Evolutionary conservation across 1,139 yeast species (phyloP).

Genomic region (Geotrichum restrictum): DNA sequence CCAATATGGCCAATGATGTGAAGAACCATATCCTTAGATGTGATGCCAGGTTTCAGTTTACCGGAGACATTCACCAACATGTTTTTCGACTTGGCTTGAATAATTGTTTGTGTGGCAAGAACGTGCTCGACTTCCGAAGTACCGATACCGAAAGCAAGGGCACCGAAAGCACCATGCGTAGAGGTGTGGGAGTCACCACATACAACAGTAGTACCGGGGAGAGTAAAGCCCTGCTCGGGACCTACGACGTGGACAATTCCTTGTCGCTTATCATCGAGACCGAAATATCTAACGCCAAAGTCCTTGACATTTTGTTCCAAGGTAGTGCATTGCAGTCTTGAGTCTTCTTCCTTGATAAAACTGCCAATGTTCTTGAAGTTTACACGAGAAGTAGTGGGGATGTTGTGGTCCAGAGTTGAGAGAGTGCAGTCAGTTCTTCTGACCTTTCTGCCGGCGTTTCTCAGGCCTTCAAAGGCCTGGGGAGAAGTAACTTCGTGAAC

Average conservation of each 20-base stretch:
- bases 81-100: conserved; percentile 91
- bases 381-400: conserved; percentile 83
- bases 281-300: conserved; percentile 85
- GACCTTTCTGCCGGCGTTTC: conserved; percentile 78
- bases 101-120: conserved; percentile 91
- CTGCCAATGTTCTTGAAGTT: conserved; percentile 68
- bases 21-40: conserved; percentile 89
- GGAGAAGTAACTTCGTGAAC: conserved; percentile 99
- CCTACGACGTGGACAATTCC: conserved; percentile 98
- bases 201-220: conserved; percentile 97
- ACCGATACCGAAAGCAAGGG: conserved; percentile 98
- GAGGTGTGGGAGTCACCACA: conserved; percentile 99
- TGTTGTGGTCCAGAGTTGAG: conserved; percentile 97
- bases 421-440: conserved; percentile 93
- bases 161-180: conserved; percentile 97
- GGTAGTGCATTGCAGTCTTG: conserved; percentile 86
- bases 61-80: conserved; percentile 89
- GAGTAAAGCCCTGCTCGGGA: conserved; percentile 96
- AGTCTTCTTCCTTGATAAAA: conserved; percentile 88
- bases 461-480: conserved; percentile 94
- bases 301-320: conserved; percentile 88
- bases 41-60: conserved; percentile 76
- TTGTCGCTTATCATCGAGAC: conserved; percentile 90
- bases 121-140: conserved; percentile 99
- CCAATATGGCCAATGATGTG: conserved; percentile 96